phyloP scores from a whole-genome alignment of 2,329 filamentous ascomycete genomes.

The Scedosporium apiospermum region DNA sequence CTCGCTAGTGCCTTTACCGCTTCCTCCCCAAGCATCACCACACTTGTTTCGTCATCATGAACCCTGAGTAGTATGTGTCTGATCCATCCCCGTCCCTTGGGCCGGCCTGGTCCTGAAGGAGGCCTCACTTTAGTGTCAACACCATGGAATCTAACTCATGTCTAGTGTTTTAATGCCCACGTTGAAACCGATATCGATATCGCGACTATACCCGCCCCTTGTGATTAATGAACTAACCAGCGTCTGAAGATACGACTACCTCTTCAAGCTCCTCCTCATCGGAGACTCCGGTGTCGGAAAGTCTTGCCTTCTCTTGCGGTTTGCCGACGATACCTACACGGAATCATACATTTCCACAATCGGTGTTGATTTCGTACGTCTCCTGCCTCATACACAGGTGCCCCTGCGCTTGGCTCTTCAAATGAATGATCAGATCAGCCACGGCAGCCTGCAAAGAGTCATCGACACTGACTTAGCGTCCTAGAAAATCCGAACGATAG shows the following conservation, averaged over 20 bases:
- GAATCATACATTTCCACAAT: conserved; percentile 99
- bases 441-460: neutral
- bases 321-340: conserved; percentile 98
- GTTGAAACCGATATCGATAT: neutral
- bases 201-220: neutral
- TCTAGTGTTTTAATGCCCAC: neutral
- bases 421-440: neutral
- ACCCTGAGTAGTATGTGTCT: conserved; percentile 77
- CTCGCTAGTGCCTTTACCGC: conserved; percentile 4
- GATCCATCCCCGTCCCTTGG: conserved; percentile 13
- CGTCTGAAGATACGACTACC: conserved; percentile 87
- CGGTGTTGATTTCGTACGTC: conserved; percentile 92
- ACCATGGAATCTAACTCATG: neutral
- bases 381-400: neutral
- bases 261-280: conserved; percentile 99
- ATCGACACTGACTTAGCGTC: neutral
- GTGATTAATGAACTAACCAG: neutral
- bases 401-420: neutral
- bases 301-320: conserved; percentile 95
- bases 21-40: conserved; percentile 1
- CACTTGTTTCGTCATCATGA: conserved; percentile 53
- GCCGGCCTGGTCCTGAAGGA: conserved; percentile 11
- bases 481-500: conserved; percentile 99
- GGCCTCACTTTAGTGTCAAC: neutral
- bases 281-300: conserved; percentile 99